Evolutionary conservation across 306 rosid genomes (phyloP), one percentile per base, ranked within the genome.

Genomic region (Quercus suber): DNA sequence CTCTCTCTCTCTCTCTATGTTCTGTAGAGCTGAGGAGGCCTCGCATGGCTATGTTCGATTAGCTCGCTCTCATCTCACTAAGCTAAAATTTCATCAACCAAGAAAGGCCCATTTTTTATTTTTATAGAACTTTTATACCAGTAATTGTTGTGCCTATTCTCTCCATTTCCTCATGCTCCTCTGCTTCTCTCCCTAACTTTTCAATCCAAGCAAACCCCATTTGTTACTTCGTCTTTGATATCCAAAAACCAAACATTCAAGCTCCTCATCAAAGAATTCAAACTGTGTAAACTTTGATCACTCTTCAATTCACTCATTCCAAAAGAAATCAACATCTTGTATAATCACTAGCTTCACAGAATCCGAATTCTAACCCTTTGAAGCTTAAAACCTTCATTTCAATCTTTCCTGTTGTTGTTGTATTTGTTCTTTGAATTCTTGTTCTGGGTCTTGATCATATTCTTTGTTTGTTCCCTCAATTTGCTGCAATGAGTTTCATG

Each of bases 401-500:
- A 57, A 68, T 55, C n/a, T 27, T 59, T 5, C 20, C 8, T 8
- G 63, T 23, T 4, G 14, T 35, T 31, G 56, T 25, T 73, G 21
- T 21, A 14, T 5, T 31, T 6, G 30, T 14, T 52, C 8, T 10
- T 10, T 3, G 1, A 1, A 4, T 28, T 64, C 4, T 20, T 35
- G 5, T 65, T 18, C 18, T 31, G 49, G 49, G 23, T 8, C 9
- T 33, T 67, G 19, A 19, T 18, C 15, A 18, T 33, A 31, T 61
- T 37, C 4, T 71, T 21, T 28, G 12, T 33, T 27, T 37, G 37
- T 51, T 7, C 35, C 19, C 12, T 11, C 23, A 23, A 79, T 80
- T 70, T 72, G 59, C 8, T 18, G 41, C 31, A 18, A 90, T 91
- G 96, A 90, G 93, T 74, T 89, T 92, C 88, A 73, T 91, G 86